phyloP scores from a whole-genome alignment of 2,329 filamentous ascomycete genomes.

The Colletotrichum euphorbiae region DNA sequence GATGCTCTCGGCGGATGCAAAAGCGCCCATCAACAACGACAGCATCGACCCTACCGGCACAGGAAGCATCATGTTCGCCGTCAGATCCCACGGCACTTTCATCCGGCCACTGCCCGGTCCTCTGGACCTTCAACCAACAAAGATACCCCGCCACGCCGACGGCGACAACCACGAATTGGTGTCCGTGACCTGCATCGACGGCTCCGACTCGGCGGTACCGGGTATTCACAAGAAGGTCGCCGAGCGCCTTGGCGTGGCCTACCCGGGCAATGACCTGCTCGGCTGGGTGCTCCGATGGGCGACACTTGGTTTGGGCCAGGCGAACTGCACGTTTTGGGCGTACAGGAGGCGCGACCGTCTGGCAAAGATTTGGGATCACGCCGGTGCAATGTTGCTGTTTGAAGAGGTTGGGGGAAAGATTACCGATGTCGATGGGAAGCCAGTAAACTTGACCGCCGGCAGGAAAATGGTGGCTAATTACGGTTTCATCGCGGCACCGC shows the following conservation, averaged over 20 bases:
- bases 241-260: conserved; percentile 53
- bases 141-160: conserved; percentile 48
- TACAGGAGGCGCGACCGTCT: conserved; percentile 61
- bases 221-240: conserved; percentile 60
- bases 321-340: conserved; percentile 67
- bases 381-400: conserved; percentile 69
- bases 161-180: conserved; percentile 47
- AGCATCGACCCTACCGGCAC: conserved; percentile 55
- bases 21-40: conserved; percentile 55
- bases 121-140: conserved; percentile 41
- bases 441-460: conserved; percentile 62
- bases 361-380: conserved; percentile 71
- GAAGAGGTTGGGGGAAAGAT: conserved; percentile 67
- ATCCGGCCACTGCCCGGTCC: conserved; percentile 54
- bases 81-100: conserved; percentile 60
- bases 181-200: conserved; percentile 60
- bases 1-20: conserved; percentile 55
- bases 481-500: conserved; percentile 67
- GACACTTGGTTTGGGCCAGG: conserved; percentile 62
- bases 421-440: conserved; percentile 64
- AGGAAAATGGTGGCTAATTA: conserved; percentile 63
- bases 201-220: conserved; percentile 60
- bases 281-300: conserved; percentile 70
- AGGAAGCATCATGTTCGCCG: conserved; percentile 65
- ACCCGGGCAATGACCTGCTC: conserved; percentile 63